These are phyloP conservation scores for Canavalia ensiformis DNA, from an alignment of 306 rosid species.

Conservation along the genomic window DNA sequence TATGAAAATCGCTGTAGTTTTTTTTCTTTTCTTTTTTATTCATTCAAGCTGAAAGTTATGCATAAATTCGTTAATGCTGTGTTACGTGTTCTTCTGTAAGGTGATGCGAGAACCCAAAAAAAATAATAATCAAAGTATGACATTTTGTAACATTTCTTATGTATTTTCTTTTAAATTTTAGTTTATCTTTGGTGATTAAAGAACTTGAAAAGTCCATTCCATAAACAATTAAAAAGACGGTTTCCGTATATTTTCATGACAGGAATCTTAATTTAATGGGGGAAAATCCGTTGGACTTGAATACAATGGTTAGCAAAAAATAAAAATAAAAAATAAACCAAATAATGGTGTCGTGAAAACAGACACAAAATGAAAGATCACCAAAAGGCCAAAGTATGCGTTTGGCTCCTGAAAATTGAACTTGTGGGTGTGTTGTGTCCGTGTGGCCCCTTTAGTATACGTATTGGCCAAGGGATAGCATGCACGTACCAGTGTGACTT, in stretches of 20 bases:
- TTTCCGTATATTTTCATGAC: background rate
- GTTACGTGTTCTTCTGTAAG: background rate
- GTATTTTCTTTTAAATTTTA: too few relatives aligned
- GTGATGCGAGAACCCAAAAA: background rate
- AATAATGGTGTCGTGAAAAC: background rate
- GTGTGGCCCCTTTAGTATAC: conserved; percentile 1
- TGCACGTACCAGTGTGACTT: conserved; percentile 12
- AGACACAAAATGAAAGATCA: conserved; percentile 40
- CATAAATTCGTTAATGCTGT: background rate
- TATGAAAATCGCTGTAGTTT: too few relatives aligned
- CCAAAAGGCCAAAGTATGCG: background rate
- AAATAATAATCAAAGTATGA: too few relatives aligned
- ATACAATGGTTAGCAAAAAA: background rate
- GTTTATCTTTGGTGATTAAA: too few relatives aligned
- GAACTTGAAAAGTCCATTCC: background rate
- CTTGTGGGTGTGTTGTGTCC: background rate
- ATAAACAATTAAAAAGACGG: background rate
- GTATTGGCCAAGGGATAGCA: conserved; percentile 22
- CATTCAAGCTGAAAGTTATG: too few relatives aligned
- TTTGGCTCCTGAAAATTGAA: conserved; percentile 1
- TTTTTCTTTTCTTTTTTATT: too few relatives aligned
- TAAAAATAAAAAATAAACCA: background rate
- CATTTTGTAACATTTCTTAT: too few relatives aligned
- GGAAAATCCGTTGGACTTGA: conserved; percentile 11
- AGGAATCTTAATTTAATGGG: background rate